A percentile compares a stretch with the other conserved stretches of the same genome.
Conservation (phyloP, 257 asterid genomes). For the Knoxia roxburghii region DNA sequence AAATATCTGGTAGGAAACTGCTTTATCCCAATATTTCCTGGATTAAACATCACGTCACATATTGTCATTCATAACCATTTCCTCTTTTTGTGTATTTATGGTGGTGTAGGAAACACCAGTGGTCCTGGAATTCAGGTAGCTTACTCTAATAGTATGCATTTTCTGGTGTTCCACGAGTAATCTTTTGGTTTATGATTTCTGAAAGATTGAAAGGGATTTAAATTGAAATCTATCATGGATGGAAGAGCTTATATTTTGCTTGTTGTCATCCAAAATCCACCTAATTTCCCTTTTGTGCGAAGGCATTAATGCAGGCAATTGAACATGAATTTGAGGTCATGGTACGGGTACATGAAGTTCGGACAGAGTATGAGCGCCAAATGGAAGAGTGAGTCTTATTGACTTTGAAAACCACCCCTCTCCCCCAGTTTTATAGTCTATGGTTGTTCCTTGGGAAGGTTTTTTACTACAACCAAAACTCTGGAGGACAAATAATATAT, state of each 20-base stretch:
- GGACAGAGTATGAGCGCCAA: conserved; percentile 88
- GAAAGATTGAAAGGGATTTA: neutral
- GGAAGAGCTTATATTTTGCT: neutral
- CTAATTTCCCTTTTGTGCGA: conserved; percentile 21
- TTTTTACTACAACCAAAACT: neutral
- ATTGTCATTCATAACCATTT: neutral
- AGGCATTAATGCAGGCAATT: conserved; percentile 71
- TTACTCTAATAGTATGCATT: neutral
- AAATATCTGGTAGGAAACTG: conserved; percentile 45
- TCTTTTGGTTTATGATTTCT: neutral
- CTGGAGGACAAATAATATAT: neutral
- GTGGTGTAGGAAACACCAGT: conserved; percentile 46
- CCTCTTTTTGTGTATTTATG: conserved; percentile 16
- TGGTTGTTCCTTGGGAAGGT: neutral
- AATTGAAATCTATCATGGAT: neutral
- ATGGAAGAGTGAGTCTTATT: conserved; percentile 65
- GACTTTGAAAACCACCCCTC: conserved; percentile 1
- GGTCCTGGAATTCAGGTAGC: conserved; percentile 81
- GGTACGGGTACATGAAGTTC: conserved; percentile 90
- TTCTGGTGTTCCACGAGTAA: neutral
- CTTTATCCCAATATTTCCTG: conserved; percentile 1
- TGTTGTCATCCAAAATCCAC: neutral
- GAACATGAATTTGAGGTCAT: conserved; percentile 98
- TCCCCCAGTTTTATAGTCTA: neutral
- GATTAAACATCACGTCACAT: conserved; percentile 5